These are phyloP conservation scores for Staphylotrichum tortipilum DNA, from an alignment of 495 filamentous ascomycete species.

Conservation along the genomic window DNA sequence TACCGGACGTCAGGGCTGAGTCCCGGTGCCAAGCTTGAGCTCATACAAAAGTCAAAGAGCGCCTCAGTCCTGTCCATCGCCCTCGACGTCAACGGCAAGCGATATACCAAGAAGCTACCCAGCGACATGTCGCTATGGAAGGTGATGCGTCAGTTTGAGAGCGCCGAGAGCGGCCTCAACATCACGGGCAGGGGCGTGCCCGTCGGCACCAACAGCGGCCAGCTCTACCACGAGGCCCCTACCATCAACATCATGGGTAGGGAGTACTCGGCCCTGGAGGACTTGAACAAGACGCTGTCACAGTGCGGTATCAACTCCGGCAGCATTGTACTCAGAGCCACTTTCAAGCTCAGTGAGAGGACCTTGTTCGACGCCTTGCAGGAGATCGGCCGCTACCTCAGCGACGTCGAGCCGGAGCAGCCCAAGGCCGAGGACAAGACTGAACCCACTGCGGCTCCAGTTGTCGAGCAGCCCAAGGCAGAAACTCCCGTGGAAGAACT, in stretches of 20 bases:
- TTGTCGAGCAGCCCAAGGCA: slow-evolving; percentile 15
- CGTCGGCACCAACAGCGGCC: slow-evolving; percentile 51
- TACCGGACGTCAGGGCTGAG: slow-evolving; percentile 80
- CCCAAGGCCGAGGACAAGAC: slow-evolving; percentile 1
- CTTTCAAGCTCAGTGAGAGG: slow-evolving; percentile 62
- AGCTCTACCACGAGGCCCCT: slow-evolving; percentile 79
- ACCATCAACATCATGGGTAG: slow-evolving; percentile 72
- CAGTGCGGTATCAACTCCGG: slow-evolving; percentile 81
- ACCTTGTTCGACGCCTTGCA: slow-evolving; percentile 79
- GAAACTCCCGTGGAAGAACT: slow-evolving; percentile 5
- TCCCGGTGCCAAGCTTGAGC: slow-evolving; percentile 83
- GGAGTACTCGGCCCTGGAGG: slow-evolving; percentile 63
- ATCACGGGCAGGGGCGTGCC: slow-evolving; percentile 73
- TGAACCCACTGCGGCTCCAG: slow-evolving; percentile 11
- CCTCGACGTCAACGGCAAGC: slow-evolving; percentile 66
- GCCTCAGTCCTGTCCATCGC: slow-evolving; percentile 78
- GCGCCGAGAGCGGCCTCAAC: slow-evolving; percentile 53
- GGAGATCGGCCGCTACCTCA: slow-evolving; percentile 68
- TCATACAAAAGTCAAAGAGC: slow-evolving; percentile 74
- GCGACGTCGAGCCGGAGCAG: slow-evolving; percentile 27
- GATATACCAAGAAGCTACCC: slow-evolving; percentile 73
- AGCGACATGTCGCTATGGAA: slow-evolving; percentile 81
- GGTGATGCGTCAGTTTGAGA: slow-evolving; percentile 80
- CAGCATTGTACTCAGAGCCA: slow-evolving; percentile 64
- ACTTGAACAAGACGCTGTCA: slow-evolving; percentile 79